These are phyloP conservation scores for Datura wrightii DNA, from an alignment of 257 asterid species.

Conservation along the genomic window DNA sequence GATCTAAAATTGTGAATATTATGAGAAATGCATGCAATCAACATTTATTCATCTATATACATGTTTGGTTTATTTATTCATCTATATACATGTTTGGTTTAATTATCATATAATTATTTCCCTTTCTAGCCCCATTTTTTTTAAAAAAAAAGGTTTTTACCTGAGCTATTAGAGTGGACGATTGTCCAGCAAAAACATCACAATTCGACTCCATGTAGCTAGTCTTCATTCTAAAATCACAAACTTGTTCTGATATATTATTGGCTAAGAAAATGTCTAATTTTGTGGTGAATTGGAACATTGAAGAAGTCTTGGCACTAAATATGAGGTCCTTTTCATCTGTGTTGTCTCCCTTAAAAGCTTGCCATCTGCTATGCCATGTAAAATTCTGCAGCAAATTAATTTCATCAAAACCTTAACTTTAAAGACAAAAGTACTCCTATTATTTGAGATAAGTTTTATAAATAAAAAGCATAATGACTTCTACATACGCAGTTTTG, in stretches of 20 bases:
- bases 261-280: conserved; percentile 27
- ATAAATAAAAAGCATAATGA: background rate
- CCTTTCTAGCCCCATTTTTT: background rate
- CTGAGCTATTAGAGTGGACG: background rate
- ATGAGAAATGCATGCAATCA: background rate
- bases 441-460: background rate
- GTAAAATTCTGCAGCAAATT: conserved; percentile 23
- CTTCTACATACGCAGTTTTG: background rate
- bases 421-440: background rate
- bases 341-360: conserved; percentile 32
- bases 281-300: background rate
- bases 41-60: no score
- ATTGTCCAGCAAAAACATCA: background rate
- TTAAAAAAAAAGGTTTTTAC: background rate
- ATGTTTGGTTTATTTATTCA: background rate
- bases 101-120: background rate
- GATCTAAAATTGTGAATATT: background rate
- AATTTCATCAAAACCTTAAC: background rate
- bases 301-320: conserved; percentile 25
- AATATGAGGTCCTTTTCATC: conserved; percentile 26
- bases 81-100: background rate
- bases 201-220: background rate
- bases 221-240: conserved; percentile 12
- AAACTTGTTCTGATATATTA: conserved; percentile 28
- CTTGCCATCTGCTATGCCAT: conserved; percentile 31